Evolutionary conservation across 2,329 filamentous ascomycete genomes (phyloP).

Genomic region (Diplodia mutila): DNA sequence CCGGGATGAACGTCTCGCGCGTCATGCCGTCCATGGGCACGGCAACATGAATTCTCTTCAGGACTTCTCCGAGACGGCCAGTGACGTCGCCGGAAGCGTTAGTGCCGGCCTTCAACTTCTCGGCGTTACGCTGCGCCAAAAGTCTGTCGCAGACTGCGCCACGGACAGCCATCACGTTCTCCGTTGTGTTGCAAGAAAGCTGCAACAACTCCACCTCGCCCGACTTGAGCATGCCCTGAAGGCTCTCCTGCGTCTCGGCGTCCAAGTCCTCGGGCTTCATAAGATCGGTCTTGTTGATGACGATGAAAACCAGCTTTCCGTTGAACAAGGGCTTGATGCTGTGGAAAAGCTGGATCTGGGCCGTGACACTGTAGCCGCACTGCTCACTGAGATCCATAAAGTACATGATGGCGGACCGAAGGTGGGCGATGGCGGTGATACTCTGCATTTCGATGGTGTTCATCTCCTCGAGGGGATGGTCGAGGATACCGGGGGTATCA

Average conservation of each 20-base stretch:
- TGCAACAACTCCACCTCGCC: slow-evolving; percentile 92
- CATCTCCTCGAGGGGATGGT: slow-evolving; percentile 98
- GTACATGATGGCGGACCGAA: slow-evolving; percentile 92
- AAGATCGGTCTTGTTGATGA: slow-evolving; percentile 98
- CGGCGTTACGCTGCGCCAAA: slow-evolving; percentile 87
- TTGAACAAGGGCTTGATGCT: slow-evolving; percentile 96
- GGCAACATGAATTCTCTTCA: slow-evolving; percentile 96
- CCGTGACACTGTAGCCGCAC: slow-evolving; percentile 90
- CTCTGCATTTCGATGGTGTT: slow-evolving; percentile 99
- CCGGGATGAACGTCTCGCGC: slow-evolving; percentile 85
- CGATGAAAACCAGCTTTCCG: slow-evolving; percentile 95
- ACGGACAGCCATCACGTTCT: slow-evolving; percentile 92
- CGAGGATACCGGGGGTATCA: slow-evolving; percentile 96
- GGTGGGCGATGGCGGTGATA: slow-evolving; percentile 95
- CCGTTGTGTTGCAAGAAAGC: slow-evolving; percentile 90
- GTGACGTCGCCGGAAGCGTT: slow-evolving; percentile 76
- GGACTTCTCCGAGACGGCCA: slow-evolving; percentile 84
- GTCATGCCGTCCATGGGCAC: slow-evolving; percentile 80
- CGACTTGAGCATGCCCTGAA: slow-evolving; percentile 80
- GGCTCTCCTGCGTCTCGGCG: slow-evolving; percentile 72
- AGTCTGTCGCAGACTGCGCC: slow-evolving; percentile 92
- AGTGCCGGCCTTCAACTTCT: slow-evolving; percentile 90
- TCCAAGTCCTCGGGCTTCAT: slow-evolving; percentile 85
- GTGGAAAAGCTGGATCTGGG: slow-evolving; percentile 93
- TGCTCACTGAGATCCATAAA: slow-evolving; percentile 98